Base-by-base conservation (phyloP, 768 basidiomycete species). In the Ramaria sp. region DNA sequence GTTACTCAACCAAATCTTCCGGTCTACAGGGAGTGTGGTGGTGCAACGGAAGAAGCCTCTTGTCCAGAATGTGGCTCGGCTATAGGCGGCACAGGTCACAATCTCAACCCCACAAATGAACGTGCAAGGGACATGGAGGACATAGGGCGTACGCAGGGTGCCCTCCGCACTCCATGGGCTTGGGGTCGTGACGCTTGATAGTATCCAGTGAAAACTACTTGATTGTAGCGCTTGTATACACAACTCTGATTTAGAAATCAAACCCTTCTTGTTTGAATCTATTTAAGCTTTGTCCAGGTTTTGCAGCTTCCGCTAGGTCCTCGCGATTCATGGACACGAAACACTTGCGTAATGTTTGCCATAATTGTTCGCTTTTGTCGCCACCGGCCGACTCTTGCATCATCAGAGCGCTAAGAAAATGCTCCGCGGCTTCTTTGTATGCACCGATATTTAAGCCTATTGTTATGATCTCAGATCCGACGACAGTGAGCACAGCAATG, bases 401-500 rank as follows among this genome's bases (percentile, higher is more conserved):
- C 12, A 77, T 77, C 37, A 96, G 70, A 0, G 90, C 93, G 57
- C 86, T 84, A 50, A 96, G 71, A 64, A 55, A 45, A 44, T 55
- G 96, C 61, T 99, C 96, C 3, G 91, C 90, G 0, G 96, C 94
- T 70, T 99, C 96, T 64, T 88, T 85, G 67, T 88, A 78, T 8
- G 92, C 91, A 8, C 93, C 94, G 50, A 98, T 95, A 65, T 99
- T 99, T 57, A 99, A 69, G 64, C 95, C 92, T 96, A 56, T 9
- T 3, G 18, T 25, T 20, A 15, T 5, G n/a, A 52, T 5, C 8
- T 42, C 56, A 22, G n/a, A n/a, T 59, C 38, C 50, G 42, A 43
- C 9, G 55, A 47, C 25, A 27, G 15, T 36, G 24, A 36, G 48
- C n/a, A 15, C 48, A 28, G 44, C 24, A 44, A 52, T 25, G 56